A percentile compares a stretch with the other conserved stretches of the same genome.
Conservation (phyloP, 2,329 filamentous ascomycete species). For the Talaromyces sp. region DNA sequence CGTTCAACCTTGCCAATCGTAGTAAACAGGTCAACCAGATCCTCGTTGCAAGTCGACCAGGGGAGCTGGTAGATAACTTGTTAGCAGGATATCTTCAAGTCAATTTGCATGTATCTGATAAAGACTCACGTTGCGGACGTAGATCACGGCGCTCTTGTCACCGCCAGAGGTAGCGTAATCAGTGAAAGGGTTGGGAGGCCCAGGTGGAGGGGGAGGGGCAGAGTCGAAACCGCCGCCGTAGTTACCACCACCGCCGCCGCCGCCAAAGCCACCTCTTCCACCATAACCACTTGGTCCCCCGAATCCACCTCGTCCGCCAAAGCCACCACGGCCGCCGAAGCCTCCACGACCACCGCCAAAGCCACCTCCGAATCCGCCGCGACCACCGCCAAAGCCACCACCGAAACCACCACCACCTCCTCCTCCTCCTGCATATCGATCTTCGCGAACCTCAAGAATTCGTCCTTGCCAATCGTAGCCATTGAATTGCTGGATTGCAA, state of each 20-base stretch:
- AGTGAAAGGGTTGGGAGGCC: slow-evolving; percentile 80
- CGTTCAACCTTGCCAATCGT: slow-evolving; percentile 98
- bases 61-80: slow-evolving; percentile 62
- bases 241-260: slow-evolving; percentile 50
- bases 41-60: slow-evolving; percentile 98
- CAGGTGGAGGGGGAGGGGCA: slow-evolving; percentile 49
- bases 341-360: slow-evolving; percentile 60
- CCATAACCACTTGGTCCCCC: slow-evolving; percentile 46
- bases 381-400: slow-evolving; percentile 39
- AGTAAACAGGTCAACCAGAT: slow-evolving; percentile 91
- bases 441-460: slow-evolving; percentile 88
- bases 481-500: slow-evolving; percentile 95
- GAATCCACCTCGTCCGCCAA: slow-evolving; percentile 39
- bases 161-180: slow-evolving; percentile 85
- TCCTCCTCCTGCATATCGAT: slow-evolving; percentile 74
- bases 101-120: not conserved
- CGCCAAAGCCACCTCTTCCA: slow-evolving; percentile 48
- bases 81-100: slow-evolving; percentile 3
- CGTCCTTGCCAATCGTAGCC: slow-evolving; percentile 98
- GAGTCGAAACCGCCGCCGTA: slow-evolving; percentile 44
- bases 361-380: slow-evolving; percentile 45
- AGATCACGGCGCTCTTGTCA: slow-evolving; percentile 80
- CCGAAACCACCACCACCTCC: slow-evolving; percentile 33
- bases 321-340: slow-evolving; percentile 45
- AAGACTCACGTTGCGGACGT: slow-evolving; percentile 86